These are phyloP conservation scores for Mucor plumbeus DNA, from an alignment of 371 early-diverging fungal genomes.

Conservation along the genomic window DNA sequence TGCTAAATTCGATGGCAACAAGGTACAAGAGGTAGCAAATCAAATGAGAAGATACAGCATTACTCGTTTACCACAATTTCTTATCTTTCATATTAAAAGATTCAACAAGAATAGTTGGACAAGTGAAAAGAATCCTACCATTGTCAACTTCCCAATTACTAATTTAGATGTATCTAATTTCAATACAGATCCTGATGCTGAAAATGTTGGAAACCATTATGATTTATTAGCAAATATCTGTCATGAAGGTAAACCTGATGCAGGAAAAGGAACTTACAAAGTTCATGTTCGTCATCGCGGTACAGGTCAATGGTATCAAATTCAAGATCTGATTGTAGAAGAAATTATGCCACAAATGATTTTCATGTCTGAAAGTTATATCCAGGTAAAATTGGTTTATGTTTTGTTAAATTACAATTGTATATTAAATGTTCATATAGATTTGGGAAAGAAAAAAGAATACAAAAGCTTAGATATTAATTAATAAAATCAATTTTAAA, in stretches of 20 bases:
- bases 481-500: constrained; percentile 6
- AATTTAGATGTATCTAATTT: constrained; percentile 82
- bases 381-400: constrained; percentile 69
- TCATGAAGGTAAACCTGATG: constrained; percentile 84
- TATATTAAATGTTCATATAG: constrained; percentile 3
- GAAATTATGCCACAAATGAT: constrained; percentile 96
- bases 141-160: constrained; percentile 95
- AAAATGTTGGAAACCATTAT: constrained; percentile 66
- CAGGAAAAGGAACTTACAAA: constrained; percentile 77
- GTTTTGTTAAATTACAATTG: neutral
- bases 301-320: constrained; percentile 92
- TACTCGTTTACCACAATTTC: constrained; percentile 78
- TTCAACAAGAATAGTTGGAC: constrained; percentile 90
- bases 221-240: constrained; percentile 92
- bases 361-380: constrained; percentile 89
- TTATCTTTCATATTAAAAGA: constrained; percentile 92
- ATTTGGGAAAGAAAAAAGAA: constrained; percentile 35
- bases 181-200: constrained; percentile 54
- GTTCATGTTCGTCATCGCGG: constrained; percentile 82
- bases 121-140: constrained; percentile 95
- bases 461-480: constrained; percentile 4
- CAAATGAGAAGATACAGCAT: constrained; percentile 76
- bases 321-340: constrained; percentile 93
- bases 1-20: constrained; percentile 85
- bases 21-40: constrained; percentile 70